Percentiles rank a stretch among this genome's conserved stretches.
phyloP scores from a whole-genome alignment of 1,284 basidiomycete genomes.

The Ustilago tritici region DNA sequence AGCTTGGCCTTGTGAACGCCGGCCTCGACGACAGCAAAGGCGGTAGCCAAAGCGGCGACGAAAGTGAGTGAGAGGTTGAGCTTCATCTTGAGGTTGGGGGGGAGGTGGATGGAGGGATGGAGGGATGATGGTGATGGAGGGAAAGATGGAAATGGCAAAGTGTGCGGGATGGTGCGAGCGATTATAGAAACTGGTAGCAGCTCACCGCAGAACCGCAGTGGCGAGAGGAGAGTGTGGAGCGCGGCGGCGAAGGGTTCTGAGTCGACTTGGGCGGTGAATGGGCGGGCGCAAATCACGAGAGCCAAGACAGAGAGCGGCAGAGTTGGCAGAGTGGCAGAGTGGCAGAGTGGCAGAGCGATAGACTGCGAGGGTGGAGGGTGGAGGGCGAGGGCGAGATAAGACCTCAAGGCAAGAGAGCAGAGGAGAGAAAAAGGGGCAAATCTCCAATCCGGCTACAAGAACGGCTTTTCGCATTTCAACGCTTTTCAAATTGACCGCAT shows the following conservation, averaged over 20 bases:
- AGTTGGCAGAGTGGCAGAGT: not conserved
- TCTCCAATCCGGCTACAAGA: not conserved
- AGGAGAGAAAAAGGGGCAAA: conserved; percentile 1
- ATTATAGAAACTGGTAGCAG: conserved; percentile 4
- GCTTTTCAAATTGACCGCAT: conserved; percentile 20
- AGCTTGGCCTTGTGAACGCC: conserved; percentile 68
- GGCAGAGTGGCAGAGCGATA: not conserved
- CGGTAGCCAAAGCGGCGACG: conserved; percentile 73
- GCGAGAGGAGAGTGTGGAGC: not conserved
- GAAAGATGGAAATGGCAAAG: conserved; percentile 78
- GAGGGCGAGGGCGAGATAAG: conserved; percentile 6
- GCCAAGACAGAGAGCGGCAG: no score
- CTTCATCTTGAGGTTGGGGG: conserved; percentile 54
- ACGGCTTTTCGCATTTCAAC: conserved; percentile 4
- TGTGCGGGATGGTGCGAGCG: conserved; percentile 10
- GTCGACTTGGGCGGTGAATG: no score
- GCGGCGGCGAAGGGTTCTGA: not conserved
- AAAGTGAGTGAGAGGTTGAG: conserved; percentile 74
- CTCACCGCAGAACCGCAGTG: not conserved
- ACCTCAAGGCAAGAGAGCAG: not conserved
- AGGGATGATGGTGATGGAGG: conserved; percentile 71
- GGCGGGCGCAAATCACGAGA: no score
- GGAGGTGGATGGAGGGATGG: not conserved
- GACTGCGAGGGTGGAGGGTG: not conserved
- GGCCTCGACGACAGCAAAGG: conserved; percentile 72